These are phyloP conservation scores for Schizothecium vesticola DNA, from an alignment of 495 filamentous ascomycete species.

Conservation along the genomic window DNA sequence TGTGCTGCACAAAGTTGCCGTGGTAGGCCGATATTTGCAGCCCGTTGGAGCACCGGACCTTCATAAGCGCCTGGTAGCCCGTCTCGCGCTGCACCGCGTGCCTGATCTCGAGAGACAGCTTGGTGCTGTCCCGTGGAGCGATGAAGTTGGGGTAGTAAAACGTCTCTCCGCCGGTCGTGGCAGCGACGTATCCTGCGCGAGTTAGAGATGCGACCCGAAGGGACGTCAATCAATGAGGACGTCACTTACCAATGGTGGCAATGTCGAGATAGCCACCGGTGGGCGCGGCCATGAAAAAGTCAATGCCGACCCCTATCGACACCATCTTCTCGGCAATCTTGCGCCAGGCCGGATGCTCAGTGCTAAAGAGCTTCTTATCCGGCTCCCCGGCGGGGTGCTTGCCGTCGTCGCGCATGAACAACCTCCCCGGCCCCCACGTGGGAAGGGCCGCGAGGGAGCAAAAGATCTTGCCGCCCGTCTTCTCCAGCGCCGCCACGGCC, in stretches of 20 bases:
- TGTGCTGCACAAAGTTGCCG: slow-evolving; percentile 93
- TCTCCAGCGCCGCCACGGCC: slow-evolving; percentile 70
- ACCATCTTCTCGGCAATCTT: slow-evolving; percentile 85
- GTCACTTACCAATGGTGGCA: slow-evolving; percentile 75
- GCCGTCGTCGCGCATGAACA: slow-evolving; percentile 80
- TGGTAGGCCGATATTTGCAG: slow-evolving; percentile 91
- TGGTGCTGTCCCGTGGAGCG: slow-evolving; percentile 72
- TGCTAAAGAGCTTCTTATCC: slow-evolving; percentile 87
- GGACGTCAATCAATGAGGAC: not conserved
- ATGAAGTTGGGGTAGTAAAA: slow-evolving; percentile 98
- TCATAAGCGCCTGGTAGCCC: slow-evolving; percentile 96
- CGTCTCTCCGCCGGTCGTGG: slow-evolving; percentile 82
- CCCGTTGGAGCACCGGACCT: slow-evolving; percentile 95
- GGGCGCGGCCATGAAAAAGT: slow-evolving; percentile 90
- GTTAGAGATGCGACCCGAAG: not conserved
- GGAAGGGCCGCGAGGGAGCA: slow-evolving; percentile 79
- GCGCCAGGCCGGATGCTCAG: slow-evolving; percentile 78
- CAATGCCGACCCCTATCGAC: slow-evolving; percentile 77
- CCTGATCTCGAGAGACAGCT: slow-evolving; percentile 77
- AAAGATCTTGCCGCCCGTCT: slow-evolving; percentile 88
- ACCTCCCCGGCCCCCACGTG: slow-evolving; percentile 79
- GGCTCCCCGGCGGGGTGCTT: slow-evolving; percentile 82
- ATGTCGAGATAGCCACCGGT: slow-evolving; percentile 89
- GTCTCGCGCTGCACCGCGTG: slow-evolving; percentile 89
- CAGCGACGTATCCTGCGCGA: slow-evolving; percentile 57